Conservation (phyloP, 371 early-diverging fungal species). For the Circinella umbellata region DNA sequence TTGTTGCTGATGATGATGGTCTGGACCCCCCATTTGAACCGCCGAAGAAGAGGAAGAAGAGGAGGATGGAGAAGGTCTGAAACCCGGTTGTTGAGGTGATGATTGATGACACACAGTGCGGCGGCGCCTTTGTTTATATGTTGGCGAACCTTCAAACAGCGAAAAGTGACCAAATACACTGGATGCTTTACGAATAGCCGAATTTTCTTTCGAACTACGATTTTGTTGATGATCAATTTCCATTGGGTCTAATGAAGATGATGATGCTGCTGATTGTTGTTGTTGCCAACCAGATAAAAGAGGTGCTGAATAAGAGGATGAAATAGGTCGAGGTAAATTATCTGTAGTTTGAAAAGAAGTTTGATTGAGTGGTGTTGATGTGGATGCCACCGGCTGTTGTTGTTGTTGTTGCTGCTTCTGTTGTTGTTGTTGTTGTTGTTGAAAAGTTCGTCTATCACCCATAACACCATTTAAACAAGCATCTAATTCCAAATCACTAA, state of each 20-base stretch:
- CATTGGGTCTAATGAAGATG: neutral
- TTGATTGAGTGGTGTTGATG: neutral
- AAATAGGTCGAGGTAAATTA: constrained; percentile 14
- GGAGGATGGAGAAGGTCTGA: neutral
- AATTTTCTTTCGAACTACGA: neutral
- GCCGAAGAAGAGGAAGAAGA: neutral
- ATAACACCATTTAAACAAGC: constrained; percentile 23
- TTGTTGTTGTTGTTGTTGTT: constrained; percentile 7
- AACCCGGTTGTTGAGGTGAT: neutral
- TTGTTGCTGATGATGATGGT: constrained; percentile 4
- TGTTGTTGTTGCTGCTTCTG: constrained; percentile 10
- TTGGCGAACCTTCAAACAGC: constrained; percentile 73
- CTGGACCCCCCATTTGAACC: neutral
- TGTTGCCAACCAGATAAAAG: constrained; percentile 14
- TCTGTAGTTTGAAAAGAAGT: neutral
- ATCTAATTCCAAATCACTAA: constrained; percentile 39
- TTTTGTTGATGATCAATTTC: neutral
- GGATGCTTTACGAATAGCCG: constrained; percentile 31
- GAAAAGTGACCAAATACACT: constrained; percentile 66
- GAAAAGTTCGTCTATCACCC: neutral
- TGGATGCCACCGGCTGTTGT: constrained; percentile 6
- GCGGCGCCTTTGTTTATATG: constrained; percentile 77
- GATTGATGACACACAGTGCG: constrained; percentile 34
- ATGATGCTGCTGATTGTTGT: constrained; percentile 10
- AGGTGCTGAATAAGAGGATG: constrained; percentile 19